Percentiles rank a stretch among this genome's conserved stretches.
These are phyloP conservation scores for Pseudocohnilembus persalinus DNA, from an alignment of 169 alveolate genomes.

Conservation along the genomic window DNA sequence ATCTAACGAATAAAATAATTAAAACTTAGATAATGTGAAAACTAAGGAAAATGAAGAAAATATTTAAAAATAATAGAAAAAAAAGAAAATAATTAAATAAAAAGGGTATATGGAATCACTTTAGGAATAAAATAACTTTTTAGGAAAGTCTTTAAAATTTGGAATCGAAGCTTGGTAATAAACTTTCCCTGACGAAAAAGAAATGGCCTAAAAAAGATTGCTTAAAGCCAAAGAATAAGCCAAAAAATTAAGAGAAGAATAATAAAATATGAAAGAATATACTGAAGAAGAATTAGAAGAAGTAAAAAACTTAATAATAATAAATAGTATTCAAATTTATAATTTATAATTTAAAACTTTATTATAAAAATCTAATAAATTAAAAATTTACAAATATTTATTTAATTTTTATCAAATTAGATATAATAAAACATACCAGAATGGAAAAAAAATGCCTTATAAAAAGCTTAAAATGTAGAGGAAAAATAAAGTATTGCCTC, in stretches of 20 bases:
- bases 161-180: not conserved
- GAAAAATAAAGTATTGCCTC: slow-evolving; percentile 7
- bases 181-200: not conserved
- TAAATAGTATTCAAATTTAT: too few relatives aligned
- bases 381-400: not conserved
- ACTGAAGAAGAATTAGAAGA: slow-evolving; percentile 32
- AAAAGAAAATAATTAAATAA: not conserved
- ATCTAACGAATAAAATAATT: too few relatives aligned
- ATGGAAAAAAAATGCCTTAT: slow-evolving; percentile 28
- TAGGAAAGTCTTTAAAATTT: too few relatives aligned
- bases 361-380: too few relatives aligned
- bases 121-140: not conserved
- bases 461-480: not conserved
- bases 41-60: not conserved
- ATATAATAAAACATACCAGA: slow-evolving; percentile 34
- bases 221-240: not conserved
- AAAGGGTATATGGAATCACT: not conserved
- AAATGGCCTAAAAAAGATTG: not conserved
- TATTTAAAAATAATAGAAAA: not conserved
- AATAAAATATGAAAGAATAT: slow-evolving; percentile 5
- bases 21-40: not conserved
- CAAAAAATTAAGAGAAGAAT: not conserved
- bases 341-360: too few relatives aligned
- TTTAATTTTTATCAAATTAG: not conserved
- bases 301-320: too few relatives aligned